Conservation (phyloP, 1,139 yeast genomes). For the Arxiozyma heterogenica region DNA sequence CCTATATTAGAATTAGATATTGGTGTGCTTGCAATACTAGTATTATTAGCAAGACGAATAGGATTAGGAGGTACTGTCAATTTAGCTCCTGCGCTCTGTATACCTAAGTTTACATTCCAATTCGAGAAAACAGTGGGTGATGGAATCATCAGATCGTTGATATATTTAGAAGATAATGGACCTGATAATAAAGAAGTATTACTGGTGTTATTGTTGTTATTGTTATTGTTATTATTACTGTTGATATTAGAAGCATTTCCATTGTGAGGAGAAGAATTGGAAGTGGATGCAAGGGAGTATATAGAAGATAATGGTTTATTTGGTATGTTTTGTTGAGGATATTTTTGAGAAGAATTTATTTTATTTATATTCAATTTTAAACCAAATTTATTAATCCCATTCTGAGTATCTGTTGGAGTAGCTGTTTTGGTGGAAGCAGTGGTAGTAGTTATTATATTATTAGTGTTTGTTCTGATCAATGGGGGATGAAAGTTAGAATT, state of each 20-base stretch:
- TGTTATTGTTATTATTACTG: not conserved
- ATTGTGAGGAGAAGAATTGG: not conserved
- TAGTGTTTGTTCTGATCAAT: not conserved
- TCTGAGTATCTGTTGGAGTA: not conserved
- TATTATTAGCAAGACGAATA: not conserved
- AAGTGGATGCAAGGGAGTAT: not conserved
- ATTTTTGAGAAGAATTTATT: constrained; percentile 4
- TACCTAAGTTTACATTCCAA: constrained; percentile 21
- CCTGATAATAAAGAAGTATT: constrained; percentile 16
- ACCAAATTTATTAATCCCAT: not conserved
- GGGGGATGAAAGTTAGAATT: constrained; percentile 1
- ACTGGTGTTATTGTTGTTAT: not conserved
- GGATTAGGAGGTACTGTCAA: not conserved
- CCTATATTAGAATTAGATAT: not conserved
- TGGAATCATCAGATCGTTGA: constrained; percentile 27
- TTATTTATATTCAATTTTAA: not conserved
- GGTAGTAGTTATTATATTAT: not conserved
- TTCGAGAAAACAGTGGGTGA: constrained; percentile 28
- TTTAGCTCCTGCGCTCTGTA: not conserved
- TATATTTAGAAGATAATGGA: constrained; percentile 27
- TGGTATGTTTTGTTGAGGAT: constrained; percentile 5
- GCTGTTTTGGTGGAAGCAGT: not conserved
- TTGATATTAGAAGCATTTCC: not conserved
- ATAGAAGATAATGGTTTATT: constrained; percentile 1
- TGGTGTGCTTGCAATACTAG: not conserved